A percentile compares a stretch with the other conserved stretches of the same genome.
These are phyloP conservation scores for Diaporthe helianthi DNA, from an alignment of 2,329 filamentous ascomycete species.

Conservation along the genomic window DNA sequence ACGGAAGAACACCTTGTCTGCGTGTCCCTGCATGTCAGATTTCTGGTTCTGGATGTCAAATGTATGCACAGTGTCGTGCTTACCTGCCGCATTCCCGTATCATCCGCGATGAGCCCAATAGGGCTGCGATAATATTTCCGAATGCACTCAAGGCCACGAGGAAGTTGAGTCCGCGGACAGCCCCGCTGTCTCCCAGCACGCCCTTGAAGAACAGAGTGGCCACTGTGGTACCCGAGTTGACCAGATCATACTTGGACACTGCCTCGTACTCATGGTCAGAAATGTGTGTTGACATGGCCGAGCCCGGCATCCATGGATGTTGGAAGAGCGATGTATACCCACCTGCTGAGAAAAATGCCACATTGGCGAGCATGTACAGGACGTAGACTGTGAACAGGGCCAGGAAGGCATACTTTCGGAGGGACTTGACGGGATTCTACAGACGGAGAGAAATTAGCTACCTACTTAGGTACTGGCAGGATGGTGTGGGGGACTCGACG, in stretches of 20 bases:
- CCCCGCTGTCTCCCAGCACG: slow-evolving; percentile 59
- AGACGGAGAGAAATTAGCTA: slow-evolving; percentile 25
- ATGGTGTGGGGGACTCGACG: neutral
- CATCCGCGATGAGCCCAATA: slow-evolving; percentile 62
- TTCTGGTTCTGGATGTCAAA: too few species aligned
- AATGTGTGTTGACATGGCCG: too few species aligned
- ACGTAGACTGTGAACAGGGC: slow-evolving; percentile 58
- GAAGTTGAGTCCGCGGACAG: slow-evolving; percentile 59
- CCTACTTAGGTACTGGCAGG: too few species aligned
- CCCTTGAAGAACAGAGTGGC: slow-evolving; percentile 65
- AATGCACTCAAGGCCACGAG: slow-evolving; percentile 64
- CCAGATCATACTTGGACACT: slow-evolving; percentile 60
- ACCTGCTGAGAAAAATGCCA: slow-evolving; percentile 64
- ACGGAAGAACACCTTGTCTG: slow-evolving; percentile 65
- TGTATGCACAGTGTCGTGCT: neutral
- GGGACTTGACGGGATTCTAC: slow-evolving; percentile 62
- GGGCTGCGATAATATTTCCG: slow-evolving; percentile 62
- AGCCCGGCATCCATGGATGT: too few species aligned
- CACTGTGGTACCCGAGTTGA: slow-evolving; percentile 52
- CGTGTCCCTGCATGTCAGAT: neutral
- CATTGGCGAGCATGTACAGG: slow-evolving; percentile 64
- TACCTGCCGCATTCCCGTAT: slow-evolving; percentile 65
- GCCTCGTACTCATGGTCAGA: neutral
- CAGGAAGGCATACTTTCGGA: slow-evolving; percentile 57
- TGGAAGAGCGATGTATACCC: neutral